Percentiles rank a stretch among this genome's conserved stretches.
phyloP scores from a whole-genome alignment of 768 basidiomycete genomes.

The Gymnopilus junonius region DNA sequence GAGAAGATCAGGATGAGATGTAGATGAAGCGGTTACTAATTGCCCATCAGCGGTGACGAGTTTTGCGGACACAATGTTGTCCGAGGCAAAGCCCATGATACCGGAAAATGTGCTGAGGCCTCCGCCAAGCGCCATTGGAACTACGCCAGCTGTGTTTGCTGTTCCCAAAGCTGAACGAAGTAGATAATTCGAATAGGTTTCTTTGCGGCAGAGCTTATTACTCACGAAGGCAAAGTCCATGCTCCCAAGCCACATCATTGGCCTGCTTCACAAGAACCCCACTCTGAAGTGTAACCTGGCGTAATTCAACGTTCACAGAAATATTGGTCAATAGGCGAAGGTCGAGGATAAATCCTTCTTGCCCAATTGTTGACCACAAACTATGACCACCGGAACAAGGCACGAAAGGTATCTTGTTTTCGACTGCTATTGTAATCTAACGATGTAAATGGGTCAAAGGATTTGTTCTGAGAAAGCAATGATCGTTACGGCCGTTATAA shows the following conservation, averaged over 20 bases:
- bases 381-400: slow-evolving; percentile 11
- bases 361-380: slow-evolving; percentile 11
- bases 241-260: slow-evolving; percentile 7
- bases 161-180: slow-evolving; percentile 4
- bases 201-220: background rate
- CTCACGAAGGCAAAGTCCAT: slow-evolving; percentile 12
- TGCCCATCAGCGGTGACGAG: slow-evolving; percentile 8
- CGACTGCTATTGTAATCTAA: background rate
- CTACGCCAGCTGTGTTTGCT: slow-evolving; percentile 9
- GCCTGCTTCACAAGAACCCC: slow-evolving; percentile 9
- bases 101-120: slow-evolving; percentile 9
- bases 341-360: slow-evolving; percentile 8
- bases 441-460: background rate
- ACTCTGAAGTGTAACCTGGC: slow-evolving; percentile 12
- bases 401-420: slow-evolving; percentile 6
- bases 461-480: background rate
- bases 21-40: background rate
- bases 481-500: background rate
- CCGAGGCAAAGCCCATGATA: slow-evolving; percentile 7
- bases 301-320: background rate
- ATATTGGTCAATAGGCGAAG: slow-evolving; percentile 3
- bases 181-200: background rate
- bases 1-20: slow-evolving; percentile 4
- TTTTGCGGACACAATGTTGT: slow-evolving; percentile 10
- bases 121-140: slow-evolving; percentile 14